Conservation (phyloP, 257 asterid species). For the Rubia yunnanensis region DNA sequence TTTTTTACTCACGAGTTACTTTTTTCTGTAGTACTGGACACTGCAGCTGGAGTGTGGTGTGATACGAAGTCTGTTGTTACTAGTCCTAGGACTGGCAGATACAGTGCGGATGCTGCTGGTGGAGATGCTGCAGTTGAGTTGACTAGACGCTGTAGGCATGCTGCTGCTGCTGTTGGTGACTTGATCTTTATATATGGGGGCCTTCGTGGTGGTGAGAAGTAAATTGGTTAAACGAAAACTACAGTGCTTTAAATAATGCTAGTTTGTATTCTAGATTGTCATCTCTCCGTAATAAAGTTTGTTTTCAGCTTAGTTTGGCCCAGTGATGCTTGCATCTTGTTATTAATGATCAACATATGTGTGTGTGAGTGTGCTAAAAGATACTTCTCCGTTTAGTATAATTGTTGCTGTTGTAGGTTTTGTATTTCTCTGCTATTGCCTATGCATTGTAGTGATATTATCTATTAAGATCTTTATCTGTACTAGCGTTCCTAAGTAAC, state of each 20-base stretch:
- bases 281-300: not conserved
- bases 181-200: constrained; percentile 93
- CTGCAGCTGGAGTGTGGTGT: constrained; percentile 99
- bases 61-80: constrained; percentile 94
- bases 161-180: constrained; percentile 98
- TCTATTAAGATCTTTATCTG: not conserved
- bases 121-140: constrained; percentile 98
- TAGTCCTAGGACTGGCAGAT: constrained; percentile 91
- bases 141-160: constrained; percentile 97
- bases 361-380: not conserved
- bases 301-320: not conserved
- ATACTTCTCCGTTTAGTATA: not conserved
- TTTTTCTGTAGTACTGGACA: constrained; percentile 67
- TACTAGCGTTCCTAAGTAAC: not conserved
- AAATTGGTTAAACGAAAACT: not conserved
- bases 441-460: not conserved
- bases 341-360: not conserved
- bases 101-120: constrained; percentile 98
- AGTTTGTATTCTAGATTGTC: not conserved
- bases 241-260: not conserved
- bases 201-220: constrained; percentile 90
- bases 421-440: not conserved
- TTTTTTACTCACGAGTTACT: not conserved
- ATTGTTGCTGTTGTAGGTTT: not conserved
- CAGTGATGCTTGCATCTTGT: not conserved